Base-by-base conservation (phyloP, 495 filamentous ascomycete species). In the Amniculicola lignicola region DNA sequence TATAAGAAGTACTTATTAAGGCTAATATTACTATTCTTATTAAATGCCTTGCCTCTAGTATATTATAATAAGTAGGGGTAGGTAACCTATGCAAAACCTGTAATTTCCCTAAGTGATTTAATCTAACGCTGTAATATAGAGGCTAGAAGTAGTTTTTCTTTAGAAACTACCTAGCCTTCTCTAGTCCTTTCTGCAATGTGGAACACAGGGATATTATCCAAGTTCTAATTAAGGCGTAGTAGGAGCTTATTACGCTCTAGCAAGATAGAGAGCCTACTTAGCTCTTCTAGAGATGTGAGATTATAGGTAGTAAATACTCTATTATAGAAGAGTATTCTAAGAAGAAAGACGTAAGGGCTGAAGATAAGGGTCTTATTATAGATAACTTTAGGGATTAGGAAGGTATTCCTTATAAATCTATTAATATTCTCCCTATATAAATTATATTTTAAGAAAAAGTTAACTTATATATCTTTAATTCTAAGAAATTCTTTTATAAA, bases 21-120 rank as follows among this genome's bases (percentile, higher is more conserved):
- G 38, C 19, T 5, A 6, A 51, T 33, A 22, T 46, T 35, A 52
- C 54, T 16, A 42, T 51, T 42, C 31, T 44, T 16, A 50, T 74
- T 68, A 49, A 74, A 71, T 21, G 66, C 67, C 25, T 67, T 70
- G 16, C 66, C 66, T 16, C 66, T 63, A 40, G 69, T 54, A 50
- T 74, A 74, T 65, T 59, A 65, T 21, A 75, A 66, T 54, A 53
- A 66, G 48, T 76, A 75, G 36, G 59, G 67, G 45, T 61, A 51
- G 14, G 62, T 65, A 44, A 69, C 55, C 41, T 69, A 59, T 38
- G 19, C 25, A 57, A 73, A 67, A 16, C 65, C 61, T 23, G 62
- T 70, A 42, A 72, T 66, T 36, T 67, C 22, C 46, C 68, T 58
- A 39, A 59, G 52, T 36, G 38, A 47, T 61, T 70, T 70, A 14